Conservation (phyloP, 169 alveolate species). For the Cryptosporidium felis region DNA sequence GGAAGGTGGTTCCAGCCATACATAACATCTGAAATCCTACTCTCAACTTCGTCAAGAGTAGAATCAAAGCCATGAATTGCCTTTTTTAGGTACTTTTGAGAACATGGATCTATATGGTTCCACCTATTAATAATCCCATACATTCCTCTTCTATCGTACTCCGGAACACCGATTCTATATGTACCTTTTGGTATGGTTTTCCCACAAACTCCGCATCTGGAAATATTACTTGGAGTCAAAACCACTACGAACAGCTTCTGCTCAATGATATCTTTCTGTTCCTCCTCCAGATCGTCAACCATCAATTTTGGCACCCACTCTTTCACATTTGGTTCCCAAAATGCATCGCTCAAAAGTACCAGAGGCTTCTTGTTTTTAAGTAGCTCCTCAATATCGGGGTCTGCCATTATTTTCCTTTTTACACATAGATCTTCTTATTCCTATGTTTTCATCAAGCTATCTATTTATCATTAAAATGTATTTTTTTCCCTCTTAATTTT, state of each 20-base stretch:
- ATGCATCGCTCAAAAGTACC: slow-evolving; percentile 46
- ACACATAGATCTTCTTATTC: background rate
- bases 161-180: slow-evolving; percentile 64
- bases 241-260: slow-evolving; percentile 27
- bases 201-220: slow-evolving; percentile 66
- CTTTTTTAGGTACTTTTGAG: slow-evolving; percentile 36
- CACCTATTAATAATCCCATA: slow-evolving; percentile 71
- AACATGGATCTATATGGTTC: slow-evolving; percentile 40
- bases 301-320: slow-evolving; percentile 51
- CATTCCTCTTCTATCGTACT: slow-evolving; percentile 63
- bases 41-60: background rate
- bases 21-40: background rate
- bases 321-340: slow-evolving; percentile 61
- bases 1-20: slow-evolving; percentile 49
- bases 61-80: slow-evolving; percentile 31
- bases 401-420: background rate
- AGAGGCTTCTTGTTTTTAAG: slow-evolving; percentile 29
- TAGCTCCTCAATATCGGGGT: slow-evolving; percentile 29
- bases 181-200: slow-evolving; percentile 22
- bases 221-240: slow-evolving; percentile 49
- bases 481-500: background rate
- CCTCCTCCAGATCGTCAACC: slow-evolving; percentile 32
- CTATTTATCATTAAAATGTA: background rate
- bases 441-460: background rate
- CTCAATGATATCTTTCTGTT: slow-evolving; percentile 15